phyloP scores from a whole-genome alignment of 176 grass and related monocot genomes.

The Puya raimondii region DNA sequence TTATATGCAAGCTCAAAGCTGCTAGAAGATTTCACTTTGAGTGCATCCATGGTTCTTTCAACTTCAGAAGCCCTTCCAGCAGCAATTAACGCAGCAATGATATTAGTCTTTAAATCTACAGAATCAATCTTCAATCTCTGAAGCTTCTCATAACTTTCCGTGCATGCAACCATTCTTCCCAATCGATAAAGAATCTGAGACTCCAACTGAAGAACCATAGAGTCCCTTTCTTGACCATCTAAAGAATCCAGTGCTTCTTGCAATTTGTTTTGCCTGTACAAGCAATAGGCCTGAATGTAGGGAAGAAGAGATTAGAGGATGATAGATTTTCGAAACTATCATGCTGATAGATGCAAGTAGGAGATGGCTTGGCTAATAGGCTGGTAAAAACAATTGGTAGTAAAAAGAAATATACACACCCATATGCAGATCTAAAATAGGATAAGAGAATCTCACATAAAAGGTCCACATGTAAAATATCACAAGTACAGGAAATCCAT shows the following conservation, averaged over 20 bases:
- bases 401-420: not conserved
- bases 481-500: too few species aligned
- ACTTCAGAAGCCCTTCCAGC: slow-evolving; percentile 77
- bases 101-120: slow-evolving; percentile 81
- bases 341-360: not conserved
- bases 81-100: slow-evolving; percentile 68
- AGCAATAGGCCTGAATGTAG: slow-evolving; percentile 72
- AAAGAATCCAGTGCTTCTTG: slow-evolving; percentile 65
- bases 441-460: too few species aligned
- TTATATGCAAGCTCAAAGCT: slow-evolving; percentile 95
- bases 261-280: slow-evolving; percentile 91
- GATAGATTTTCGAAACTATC: not conserved
- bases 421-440: too few species aligned
- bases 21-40: slow-evolving; percentile 61
- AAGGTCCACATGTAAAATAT: too few species aligned
- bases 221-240: slow-evolving; percentile 48
- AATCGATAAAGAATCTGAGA: slow-evolving; percentile 87
- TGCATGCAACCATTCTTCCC: slow-evolving; percentile 78
- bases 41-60: slow-evolving; percentile 51
- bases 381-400: not conserved
- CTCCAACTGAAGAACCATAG: slow-evolving; percentile 71
- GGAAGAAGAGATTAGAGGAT: slow-evolving; percentile 10
- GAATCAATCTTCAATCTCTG: slow-evolving; percentile 78
- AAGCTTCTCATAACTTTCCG: slow-evolving; percentile 81
- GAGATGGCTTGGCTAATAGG: not conserved